Conservation (phyloP, 2,329 filamentous ascomycete genomes). For the Bipolaris victoriae region DNA sequence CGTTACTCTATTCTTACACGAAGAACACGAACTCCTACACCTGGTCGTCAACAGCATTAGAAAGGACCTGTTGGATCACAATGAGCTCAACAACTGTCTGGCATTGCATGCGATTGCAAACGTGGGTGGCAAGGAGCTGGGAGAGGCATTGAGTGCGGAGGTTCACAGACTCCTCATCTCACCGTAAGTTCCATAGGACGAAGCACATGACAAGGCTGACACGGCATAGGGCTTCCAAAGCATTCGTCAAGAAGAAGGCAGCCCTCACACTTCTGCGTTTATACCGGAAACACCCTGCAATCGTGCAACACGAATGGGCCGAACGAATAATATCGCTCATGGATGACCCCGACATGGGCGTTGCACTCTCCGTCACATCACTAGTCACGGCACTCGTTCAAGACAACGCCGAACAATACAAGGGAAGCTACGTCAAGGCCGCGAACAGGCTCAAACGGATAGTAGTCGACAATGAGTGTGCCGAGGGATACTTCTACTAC, state of each 20-base stretch:
- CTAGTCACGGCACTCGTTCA: conserved; percentile 93
- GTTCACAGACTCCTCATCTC: conserved; percentile 94
- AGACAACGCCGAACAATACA: conserved; percentile 93
- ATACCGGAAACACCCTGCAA: conserved; percentile 91
- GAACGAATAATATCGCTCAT: conserved; percentile 98
- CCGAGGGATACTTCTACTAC: conserved; percentile 95
- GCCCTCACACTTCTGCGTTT: conserved; percentile 89
- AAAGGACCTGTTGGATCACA: conserved; percentile 92
- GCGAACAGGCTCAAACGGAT: conserved; percentile 88
- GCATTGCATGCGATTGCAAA: conserved; percentile 98
- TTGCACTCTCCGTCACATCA: conserved; percentile 93
- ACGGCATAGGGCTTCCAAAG: conserved; percentile 73
- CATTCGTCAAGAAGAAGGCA: conserved; percentile 99
- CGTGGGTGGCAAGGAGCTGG: conserved; percentile 95
- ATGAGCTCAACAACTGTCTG: conserved; percentile 96
- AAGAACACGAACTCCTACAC: conserved; percentile 94
- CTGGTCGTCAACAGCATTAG: conserved; percentile 98
- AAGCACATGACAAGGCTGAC: conserved; percentile 27
- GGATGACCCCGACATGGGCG: conserved; percentile 94
- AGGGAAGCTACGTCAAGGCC: conserved; percentile 91
- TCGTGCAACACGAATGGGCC: conserved; percentile 95
- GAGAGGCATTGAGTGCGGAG: conserved; percentile 87
- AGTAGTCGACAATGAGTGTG: conserved; percentile 86
- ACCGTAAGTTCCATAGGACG: conserved; percentile 66
- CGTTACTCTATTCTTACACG: conserved; percentile 95